phyloP scores from a whole-genome alignment of 1,284 basidiomycete species.

The Apiotrichum siamense region DNA sequence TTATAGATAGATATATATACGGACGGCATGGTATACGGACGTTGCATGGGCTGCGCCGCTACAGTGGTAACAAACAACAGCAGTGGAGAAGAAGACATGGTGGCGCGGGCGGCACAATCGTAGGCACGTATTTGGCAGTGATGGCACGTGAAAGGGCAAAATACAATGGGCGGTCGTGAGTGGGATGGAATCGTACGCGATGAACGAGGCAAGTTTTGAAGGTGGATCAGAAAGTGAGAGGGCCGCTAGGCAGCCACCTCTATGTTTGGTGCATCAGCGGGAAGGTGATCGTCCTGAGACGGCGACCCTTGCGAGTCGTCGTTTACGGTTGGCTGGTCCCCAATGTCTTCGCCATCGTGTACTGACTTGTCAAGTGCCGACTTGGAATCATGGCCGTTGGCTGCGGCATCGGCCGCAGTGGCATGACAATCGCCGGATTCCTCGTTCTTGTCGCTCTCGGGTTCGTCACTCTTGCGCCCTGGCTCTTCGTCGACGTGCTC shows the following conservation, averaged over 20 bases:
- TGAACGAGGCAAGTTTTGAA: too few species aligned
- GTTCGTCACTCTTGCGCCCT: not conserved
- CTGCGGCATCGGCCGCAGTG: not conserved
- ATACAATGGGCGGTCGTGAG: not conserved
- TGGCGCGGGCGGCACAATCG: not conserved
- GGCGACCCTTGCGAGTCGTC: not conserved
- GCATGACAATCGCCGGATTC: too few species aligned
- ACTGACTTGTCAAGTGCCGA: not conserved
- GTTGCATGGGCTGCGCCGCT: not conserved
- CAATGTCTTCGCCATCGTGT: not conserved
- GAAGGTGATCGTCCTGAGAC: not conserved
- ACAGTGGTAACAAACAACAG: conserved; percentile 1
- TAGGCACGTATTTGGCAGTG: not conserved
- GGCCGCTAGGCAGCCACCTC: too few species aligned
- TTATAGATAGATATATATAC: not conserved
- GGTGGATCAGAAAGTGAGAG: too few species aligned
- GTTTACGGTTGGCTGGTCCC: conserved; percentile 4
- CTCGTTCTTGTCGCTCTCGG: too few species aligned
- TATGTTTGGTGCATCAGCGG: too few species aligned
- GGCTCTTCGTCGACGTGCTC: not conserved
- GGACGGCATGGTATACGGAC: conserved; percentile 1
- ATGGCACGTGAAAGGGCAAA: not conserved
- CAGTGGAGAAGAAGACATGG: not conserved
- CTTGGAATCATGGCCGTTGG: not conserved
- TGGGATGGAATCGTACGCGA: not conserved